These are phyloP conservation scores for Coniella lustricola DNA, from an alignment of 2,329 filamentous ascomycete genomes.

Conservation along the genomic window DNA sequence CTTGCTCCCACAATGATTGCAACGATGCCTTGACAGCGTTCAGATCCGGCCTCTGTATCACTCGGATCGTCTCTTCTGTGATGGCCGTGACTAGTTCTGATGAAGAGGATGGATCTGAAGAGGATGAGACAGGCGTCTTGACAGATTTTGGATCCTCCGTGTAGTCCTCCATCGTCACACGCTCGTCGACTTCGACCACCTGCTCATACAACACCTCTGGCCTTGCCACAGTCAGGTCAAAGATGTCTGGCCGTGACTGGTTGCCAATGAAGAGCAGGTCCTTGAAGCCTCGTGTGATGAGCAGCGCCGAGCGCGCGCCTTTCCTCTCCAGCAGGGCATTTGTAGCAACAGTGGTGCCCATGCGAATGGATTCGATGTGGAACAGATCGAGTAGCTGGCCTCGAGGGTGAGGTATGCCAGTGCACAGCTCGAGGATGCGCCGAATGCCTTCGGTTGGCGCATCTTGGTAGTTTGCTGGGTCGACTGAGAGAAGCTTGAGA, in stretches of 20 bases:
- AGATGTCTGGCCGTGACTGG: slow-evolving; percentile 26
- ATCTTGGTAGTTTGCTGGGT: slow-evolving; percentile 60
- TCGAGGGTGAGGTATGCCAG: slow-evolving; percentile 28
- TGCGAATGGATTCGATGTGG: slow-evolving; percentile 11
- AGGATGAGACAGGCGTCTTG: neutral
- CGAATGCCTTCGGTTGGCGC: slow-evolving; percentile 60
- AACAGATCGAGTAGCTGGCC: slow-evolving; percentile 7
- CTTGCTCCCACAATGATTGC: slow-evolving; percentile 22
- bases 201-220: slow-evolving; percentile 15
- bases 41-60: slow-evolving; percentile 7
- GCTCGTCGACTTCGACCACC: slow-evolving; percentile 16
- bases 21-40: slow-evolving; percentile 2
- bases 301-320: slow-evolving; percentile 13
- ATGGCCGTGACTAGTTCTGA: slow-evolving; percentile 7
- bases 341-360: slow-evolving; percentile 15
- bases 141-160: slow-evolving; percentile 9
- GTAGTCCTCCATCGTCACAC: slow-evolving; percentile 16
- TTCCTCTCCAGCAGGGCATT: slow-evolving; percentile 15
- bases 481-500: slow-evolving; percentile 62
- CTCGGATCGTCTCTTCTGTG: slow-evolving; percentile 12
- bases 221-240: slow-evolving; percentile 19
- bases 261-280: slow-evolving; percentile 25
- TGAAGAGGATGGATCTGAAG: too few relatives aligned
- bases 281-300: slow-evolving; percentile 22
- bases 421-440: slow-evolving; percentile 34